These are phyloP conservation scores for Hebeloma cylindrosporum DNA, from an alignment of 768 basidiomycete species.

Conservation along the genomic window DNA sequence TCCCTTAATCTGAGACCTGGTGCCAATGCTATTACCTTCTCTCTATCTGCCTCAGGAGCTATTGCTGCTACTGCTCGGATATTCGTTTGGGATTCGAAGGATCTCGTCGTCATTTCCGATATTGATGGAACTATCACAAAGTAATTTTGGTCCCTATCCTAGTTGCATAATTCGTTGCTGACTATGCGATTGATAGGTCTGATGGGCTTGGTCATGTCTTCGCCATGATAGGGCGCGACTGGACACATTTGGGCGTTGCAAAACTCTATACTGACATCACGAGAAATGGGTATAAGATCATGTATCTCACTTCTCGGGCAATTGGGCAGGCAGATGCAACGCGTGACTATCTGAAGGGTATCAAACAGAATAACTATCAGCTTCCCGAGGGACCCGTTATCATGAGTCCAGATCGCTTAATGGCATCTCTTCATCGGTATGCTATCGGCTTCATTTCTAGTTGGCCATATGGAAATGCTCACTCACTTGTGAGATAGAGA, in stretches of 20 bases:
- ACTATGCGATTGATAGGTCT: conserved; percentile 52
- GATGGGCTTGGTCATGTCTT: conserved; percentile 96
- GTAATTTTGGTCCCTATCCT: conserved; percentile 49
- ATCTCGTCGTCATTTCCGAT: conserved; percentile 90
- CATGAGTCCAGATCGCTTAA: conserved; percentile 96
- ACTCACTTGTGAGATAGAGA: conserved; percentile 53
- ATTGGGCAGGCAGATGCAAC: conserved; percentile 99
- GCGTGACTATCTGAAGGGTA: conserved; percentile 88
- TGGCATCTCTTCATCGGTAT: conserved; percentile 92
- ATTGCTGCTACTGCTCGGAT: conserved; percentile 89
- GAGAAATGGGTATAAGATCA: conserved; percentile 95
- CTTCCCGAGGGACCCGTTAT: conserved; percentile 98
- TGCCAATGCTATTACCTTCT: conserved; percentile 91
- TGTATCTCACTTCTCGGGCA: conserved; percentile 96
- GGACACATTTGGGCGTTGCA: conserved; percentile 97
- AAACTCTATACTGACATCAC: conserved; percentile 96
- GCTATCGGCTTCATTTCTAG: conserved; percentile 18
- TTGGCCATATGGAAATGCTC: not conserved
- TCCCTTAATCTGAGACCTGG: conserved; percentile 80
- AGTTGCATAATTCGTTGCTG: not conserved
- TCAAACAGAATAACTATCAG: conserved; percentile 94
- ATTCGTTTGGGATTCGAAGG: conserved; percentile 94
- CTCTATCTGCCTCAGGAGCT: conserved; percentile 77
- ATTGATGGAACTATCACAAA: conserved; percentile 99
- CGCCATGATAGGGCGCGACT: conserved; percentile 96